phyloP scores from a whole-genome alignment of 2,329 filamentous ascomycete species.

The Fusarium metavorans region DNA sequence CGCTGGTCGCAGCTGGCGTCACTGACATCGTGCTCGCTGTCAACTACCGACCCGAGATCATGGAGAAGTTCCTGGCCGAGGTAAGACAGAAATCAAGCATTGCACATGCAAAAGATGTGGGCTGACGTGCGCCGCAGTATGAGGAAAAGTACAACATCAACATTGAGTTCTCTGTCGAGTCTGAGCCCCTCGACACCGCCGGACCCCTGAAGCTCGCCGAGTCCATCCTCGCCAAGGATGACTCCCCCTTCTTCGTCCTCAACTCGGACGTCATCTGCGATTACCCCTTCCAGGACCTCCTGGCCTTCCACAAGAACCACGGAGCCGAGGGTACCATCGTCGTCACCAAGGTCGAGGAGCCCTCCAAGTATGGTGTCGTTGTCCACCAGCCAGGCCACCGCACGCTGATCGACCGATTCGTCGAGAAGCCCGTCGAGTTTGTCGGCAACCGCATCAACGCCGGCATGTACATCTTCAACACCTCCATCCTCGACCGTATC shows the following conservation, averaged over 20 bases:
- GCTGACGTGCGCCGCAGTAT: constrained; percentile 67
- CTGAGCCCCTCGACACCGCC: constrained; percentile 93
- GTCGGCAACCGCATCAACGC: constrained; percentile 99
- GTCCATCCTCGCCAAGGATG: constrained; percentile 90
- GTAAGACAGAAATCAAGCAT: constrained; percentile 58
- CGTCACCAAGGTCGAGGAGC: constrained; percentile 98
- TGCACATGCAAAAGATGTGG: neutral
- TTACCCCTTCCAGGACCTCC: constrained; percentile 91
- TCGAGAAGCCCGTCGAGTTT: constrained; percentile 99
- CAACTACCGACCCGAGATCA: constrained; percentile 98
- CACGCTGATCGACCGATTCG: constrained; percentile 96
- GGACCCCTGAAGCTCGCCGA: constrained; percentile 96
- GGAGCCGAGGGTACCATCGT: constrained; percentile 97
- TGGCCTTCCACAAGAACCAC: constrained; percentile 91
- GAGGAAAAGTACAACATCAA: constrained; percentile 92
- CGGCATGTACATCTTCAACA: constrained; percentile 98
- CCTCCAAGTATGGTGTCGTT: constrained; percentile 98
- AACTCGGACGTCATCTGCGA: constrained; percentile 99
- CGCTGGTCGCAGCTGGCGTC: constrained; percentile 90
- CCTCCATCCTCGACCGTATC: constrained; percentile 88
- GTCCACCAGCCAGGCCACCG: constrained; percentile 95
- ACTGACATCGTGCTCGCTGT: constrained; percentile 98
- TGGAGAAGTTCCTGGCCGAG: constrained; percentile 93
- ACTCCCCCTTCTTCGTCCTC: constrained; percentile 95
- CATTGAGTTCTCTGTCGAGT: constrained; percentile 97